These are phyloP conservation scores for Tilletia horrida DNA, from an alignment of 1,284 basidiomycete species.

Conservation along the genomic window DNA sequence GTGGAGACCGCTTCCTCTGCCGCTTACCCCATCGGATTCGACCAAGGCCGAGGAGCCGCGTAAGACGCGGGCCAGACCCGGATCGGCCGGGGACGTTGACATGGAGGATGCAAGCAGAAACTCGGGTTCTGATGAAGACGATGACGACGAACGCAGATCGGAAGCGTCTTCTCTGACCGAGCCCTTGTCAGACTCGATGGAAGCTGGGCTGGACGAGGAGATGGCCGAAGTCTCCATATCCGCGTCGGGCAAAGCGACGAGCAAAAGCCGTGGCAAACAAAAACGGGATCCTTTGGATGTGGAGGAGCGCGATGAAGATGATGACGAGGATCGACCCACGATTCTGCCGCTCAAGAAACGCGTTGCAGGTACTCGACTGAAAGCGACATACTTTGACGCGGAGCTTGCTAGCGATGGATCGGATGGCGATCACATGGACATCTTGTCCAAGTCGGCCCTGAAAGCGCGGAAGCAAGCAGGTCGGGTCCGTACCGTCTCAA, in stretches of 20 bases:
- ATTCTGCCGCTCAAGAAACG: conserved; percentile 50
- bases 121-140: conserved; percentile 16
- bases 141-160: conserved; percentile 22
- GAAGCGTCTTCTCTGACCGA: conserved; percentile 41
- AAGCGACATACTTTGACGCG: conserved; percentile 32
- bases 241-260: background rate
- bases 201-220: background rate
- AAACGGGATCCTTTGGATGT: background rate
- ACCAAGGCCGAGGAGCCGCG: conserved; percentile 23
- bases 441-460: background rate
- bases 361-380: conserved; percentile 44
- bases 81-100: background rate
- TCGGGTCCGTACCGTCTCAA: background rate
- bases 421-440: background rate
- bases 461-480: background rate
- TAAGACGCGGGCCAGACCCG: background rate
- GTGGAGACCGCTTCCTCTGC: conserved; percentile 36
- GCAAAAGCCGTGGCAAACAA: background rate
- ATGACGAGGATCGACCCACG: conserved; percentile 19
- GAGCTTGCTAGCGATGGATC: conserved; percentile 18
- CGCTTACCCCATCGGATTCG: conserved; percentile 32
- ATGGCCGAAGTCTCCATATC: background rate
- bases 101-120: background rate
- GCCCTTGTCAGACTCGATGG: conserved; percentile 32
- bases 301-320: conserved; percentile 18